Conservation (phyloP, 306 rosid genomes). For the Dicorynia guianensis region DNA sequence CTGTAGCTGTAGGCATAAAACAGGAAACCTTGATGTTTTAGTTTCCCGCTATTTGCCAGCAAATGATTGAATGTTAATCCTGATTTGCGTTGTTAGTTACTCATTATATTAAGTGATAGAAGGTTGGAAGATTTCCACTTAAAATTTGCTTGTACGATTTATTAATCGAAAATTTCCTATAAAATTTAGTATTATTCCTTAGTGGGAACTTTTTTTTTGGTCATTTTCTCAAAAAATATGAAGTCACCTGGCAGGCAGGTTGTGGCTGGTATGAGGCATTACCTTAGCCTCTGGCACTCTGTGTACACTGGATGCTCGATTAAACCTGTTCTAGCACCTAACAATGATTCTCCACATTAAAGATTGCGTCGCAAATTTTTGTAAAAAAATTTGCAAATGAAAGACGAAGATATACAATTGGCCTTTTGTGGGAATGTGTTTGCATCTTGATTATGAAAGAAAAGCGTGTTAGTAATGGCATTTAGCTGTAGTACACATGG, state of each 20-base stretch:
- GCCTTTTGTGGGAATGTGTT: no score
- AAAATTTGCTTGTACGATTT: no score
- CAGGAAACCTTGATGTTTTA: conserved; percentile 34
- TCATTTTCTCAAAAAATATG: not conserved
- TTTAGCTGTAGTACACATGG: not conserved
- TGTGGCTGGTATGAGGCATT: no score
- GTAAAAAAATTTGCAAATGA: no score
- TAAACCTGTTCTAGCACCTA: not conserved
- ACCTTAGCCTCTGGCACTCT: not conserved
- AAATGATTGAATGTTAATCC: conserved; percentile 21
- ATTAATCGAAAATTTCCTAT: no score
- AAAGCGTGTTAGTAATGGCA: conserved; percentile 6
- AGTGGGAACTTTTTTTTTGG: not conserved
- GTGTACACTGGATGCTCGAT: not conserved
- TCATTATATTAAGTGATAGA: conserved; percentile 36
- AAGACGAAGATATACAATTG: no score
- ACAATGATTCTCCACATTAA: not conserved
- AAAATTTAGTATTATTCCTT: not conserved
- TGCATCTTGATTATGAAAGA: not conserved
- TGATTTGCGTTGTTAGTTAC: conserved; percentile 3
- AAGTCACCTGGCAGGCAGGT: no score
- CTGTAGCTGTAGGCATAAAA: conserved; percentile 42
- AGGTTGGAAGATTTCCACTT: not conserved
- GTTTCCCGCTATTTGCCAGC: conserved; percentile 31
- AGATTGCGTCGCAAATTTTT: no score